Base-by-base conservation (phyloP, 306 rosid species). In the Parietaria judaica region DNA sequence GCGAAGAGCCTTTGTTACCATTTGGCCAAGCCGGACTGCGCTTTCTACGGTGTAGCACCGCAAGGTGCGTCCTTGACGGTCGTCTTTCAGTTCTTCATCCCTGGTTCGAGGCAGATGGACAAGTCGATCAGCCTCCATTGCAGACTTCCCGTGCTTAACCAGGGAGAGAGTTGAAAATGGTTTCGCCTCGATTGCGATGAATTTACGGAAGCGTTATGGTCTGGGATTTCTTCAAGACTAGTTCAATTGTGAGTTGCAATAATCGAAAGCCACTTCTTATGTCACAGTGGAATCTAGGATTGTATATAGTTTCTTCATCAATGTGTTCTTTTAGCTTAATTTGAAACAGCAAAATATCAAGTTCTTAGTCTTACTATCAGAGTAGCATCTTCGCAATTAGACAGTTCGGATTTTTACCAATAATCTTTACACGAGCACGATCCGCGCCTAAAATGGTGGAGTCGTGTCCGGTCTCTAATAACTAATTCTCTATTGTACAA, bases 41-140 rank as follows among this genome's bases (percentile, higher is more conserved):
- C 99, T 74, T 92, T 88, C 83, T 92, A 88, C 76, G 96, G 99
- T 51, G 85, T 92, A 63, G 81, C 87, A 56, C 84, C 86, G 0
- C 90, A 66, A 71, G 92, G 90, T 5, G 84, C 94, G 66, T 92
- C 88, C 79, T 74, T 92, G 85, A 88, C 85, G 0, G 90, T 92
- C 61, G 69, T 79, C 17, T 79, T 79, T 56, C 84, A 79, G 51
- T 79, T 79, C 65, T 79, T 79, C 70, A 68, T 88, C 64, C 95
- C 96, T 1, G 98, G 96, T 51, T 74, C 96, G 8, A 85, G 74
- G 36, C 88, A 83, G 72, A 86, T 79, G 6, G 98, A 92, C 70
- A 88, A 92, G 77, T 86, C 98, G 13, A 88, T 92, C 67, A 92
- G 98, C 74, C 77, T 88, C 53, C 98, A 92, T 72, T 92, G 98